These are phyloP conservation scores for Paraphaeosphaeria minitans DNA, from an alignment of 2,329 filamentous ascomycete species.

Conservation along the genomic window DNA sequence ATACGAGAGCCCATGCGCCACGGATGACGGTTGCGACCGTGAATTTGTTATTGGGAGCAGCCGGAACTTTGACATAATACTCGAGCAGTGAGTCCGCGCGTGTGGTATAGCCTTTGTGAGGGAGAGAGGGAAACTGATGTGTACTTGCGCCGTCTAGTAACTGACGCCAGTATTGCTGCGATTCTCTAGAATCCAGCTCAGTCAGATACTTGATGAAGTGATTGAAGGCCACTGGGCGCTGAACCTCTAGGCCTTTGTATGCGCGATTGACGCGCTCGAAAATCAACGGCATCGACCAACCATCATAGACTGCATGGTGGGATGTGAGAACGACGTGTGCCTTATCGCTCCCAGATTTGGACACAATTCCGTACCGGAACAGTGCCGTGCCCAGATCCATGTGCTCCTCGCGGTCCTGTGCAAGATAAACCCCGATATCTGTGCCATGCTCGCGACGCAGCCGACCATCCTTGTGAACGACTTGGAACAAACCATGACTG, in stretches of 20 bases:
- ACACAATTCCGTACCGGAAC: conserved; percentile 46
- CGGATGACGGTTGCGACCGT: conserved; percentile 59
- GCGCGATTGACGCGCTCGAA: conserved; percentile 42
- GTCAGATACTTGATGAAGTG: conserved; percentile 57
- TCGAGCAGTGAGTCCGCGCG: conserved; percentile 58
- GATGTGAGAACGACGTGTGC: conserved; percentile 56
- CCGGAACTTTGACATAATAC: conserved; percentile 50
- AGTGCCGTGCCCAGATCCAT: conserved; percentile 50
- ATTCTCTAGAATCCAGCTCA: conserved; percentile 47
- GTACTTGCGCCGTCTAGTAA: conserved; percentile 53
- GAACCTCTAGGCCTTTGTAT: conserved; percentile 33
- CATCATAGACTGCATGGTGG: conserved; percentile 61
- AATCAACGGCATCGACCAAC: conserved; percentile 49
- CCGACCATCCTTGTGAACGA: conserved; percentile 41
- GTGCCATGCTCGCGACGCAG: conserved; percentile 36
- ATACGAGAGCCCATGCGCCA: conserved; percentile 64
- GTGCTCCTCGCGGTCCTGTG: conserved; percentile 35
- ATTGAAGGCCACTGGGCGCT: conserved; percentile 47
- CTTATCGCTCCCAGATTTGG: conserved; percentile 24
- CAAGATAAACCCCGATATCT: conserved; percentile 41
- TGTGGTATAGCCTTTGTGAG: conserved; percentile 53
- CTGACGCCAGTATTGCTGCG: conserved; percentile 55
- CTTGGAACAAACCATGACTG: conserved; percentile 46
- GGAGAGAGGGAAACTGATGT: conserved; percentile 57
- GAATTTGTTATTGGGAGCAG: conserved; percentile 46